These are phyloP conservation scores for Suillus subalutaceus DNA, from an alignment of 768 basidiomycete species.

Conservation along the genomic window DNA sequence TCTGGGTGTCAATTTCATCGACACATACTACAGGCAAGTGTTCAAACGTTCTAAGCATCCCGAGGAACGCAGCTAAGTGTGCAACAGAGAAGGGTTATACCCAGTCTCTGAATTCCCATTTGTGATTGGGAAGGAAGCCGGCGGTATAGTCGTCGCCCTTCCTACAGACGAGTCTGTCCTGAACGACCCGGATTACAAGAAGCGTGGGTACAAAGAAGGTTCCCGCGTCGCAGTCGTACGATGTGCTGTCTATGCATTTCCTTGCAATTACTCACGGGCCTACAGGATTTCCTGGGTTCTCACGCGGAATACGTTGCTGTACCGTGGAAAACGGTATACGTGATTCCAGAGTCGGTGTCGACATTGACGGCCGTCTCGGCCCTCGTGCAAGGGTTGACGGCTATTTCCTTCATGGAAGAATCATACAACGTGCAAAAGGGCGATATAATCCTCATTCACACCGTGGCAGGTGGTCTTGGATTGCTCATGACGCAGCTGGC, in stretches of 20 bases:
- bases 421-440: conserved; percentile 81
- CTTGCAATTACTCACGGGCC: not conserved
- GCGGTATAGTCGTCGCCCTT: conserved; percentile 75
- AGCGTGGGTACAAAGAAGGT: conserved; percentile 68
- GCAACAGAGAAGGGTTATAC: conserved; percentile 67
- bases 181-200: conserved; percentile 63
- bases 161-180: conserved; percentile 68
- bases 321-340: conserved; percentile 61
- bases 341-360: conserved; percentile 66
- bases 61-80: not conserved
- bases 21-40: conserved; percentile 74
- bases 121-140: conserved; percentile 75
- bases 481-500: conserved; percentile 69
- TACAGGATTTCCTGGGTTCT: conserved; percentile 48
- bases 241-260: not conserved
- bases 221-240: conserved; percentile 71
- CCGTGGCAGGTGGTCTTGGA: conserved; percentile 89
- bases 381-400: conserved; percentile 78
- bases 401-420: conserved; percentile 77
- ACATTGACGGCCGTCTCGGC: conserved; percentile 67
- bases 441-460: conserved; percentile 84
- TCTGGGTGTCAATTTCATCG: conserved; percentile 85
- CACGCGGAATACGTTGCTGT: conserved; percentile 76
- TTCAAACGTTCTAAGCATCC: conserved; percentile 20
- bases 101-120: conserved; percentile 59